Percentiles rank a stretch among this genome's conserved stretches.
These are phyloP conservation scores for Coemansia sp. DNA, from an alignment of 192 early-diverging fungal species.

Conservation along the genomic window DNA sequence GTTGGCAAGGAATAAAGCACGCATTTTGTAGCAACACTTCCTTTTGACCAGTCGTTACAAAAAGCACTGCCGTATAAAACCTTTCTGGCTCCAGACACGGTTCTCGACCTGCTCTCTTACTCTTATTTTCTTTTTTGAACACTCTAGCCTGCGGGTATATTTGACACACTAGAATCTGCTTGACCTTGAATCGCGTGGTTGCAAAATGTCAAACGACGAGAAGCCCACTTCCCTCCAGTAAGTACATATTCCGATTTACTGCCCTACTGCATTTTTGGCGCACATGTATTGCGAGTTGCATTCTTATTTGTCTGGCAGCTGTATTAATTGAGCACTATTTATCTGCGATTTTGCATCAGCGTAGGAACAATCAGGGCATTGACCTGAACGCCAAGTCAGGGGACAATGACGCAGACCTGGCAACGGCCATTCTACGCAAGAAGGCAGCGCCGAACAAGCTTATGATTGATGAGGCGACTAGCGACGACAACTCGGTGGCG, in stretches of 20 bases:
- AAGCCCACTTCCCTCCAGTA: slow-evolving; percentile 41
- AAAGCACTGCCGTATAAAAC: too few relatives aligned
- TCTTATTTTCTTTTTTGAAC: too few relatives aligned
- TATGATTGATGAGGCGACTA: slow-evolving; percentile 95
- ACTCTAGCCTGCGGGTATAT: background rate
- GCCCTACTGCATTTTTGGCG: background rate
- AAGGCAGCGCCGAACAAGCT: slow-evolving; percentile 98
- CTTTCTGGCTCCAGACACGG: too few relatives aligned
- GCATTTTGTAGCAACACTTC: background rate
- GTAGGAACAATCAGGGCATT: slow-evolving; percentile 43
- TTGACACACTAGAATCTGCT: background rate
- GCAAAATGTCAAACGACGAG: slow-evolving; percentile 41
- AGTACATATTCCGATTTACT: slow-evolving; percentile 8
- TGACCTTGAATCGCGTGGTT: background rate
- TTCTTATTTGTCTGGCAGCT: background rate
- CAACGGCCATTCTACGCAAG: slow-evolving; percentile 93
- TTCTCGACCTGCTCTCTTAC: too few relatives aligned
- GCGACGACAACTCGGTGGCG: slow-evolving; percentile 97
- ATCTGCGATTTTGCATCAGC: background rate
- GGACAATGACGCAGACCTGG: slow-evolving; percentile 77
- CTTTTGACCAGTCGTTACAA: background rate
- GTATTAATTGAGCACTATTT: background rate
- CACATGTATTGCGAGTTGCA: background rate
- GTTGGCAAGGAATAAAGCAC: background rate
- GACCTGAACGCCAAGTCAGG: slow-evolving; percentile 32